Base-by-base conservation (phyloP, 345 rosid genomes). In the Lepidium sativum region DNA sequence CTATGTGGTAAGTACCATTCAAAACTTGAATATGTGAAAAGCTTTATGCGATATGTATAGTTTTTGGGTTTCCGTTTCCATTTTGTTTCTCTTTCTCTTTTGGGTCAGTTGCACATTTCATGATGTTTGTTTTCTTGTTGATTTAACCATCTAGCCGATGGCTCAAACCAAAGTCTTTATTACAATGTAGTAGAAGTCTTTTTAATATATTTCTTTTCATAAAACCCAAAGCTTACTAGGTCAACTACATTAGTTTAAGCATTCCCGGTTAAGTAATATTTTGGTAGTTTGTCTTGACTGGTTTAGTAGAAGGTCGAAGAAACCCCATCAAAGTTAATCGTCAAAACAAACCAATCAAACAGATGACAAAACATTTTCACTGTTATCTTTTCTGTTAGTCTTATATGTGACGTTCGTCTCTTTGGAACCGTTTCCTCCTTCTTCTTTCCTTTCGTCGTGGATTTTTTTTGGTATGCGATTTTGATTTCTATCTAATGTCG, bases 41-140 rank as follows among this genome's bases (percentile, higher is more conserved):
- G 55, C 42, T 38, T 45, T 51, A 34, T 58, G 67, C 27, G 66
- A 65, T 65, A 51, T 72, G 67, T 72, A 72, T 59, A 65, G 70
- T 57, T 40, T 71, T 59, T 6, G 2, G 17, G 5, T 5, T 18
- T 25, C 29, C 29, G 29, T 25, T 5, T 25, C 6, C 29, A 5
- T 25, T 40, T 25, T 0, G 16, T 7, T 6, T 17, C 4, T 9
- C 27, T 12, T 63, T 47, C 41, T 10, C 52, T 60, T 20, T 51
- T 25, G 44, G 47, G 29, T 44, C 63, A 16, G 56, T 56, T 64
- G 70, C 65, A 56, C 33, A 64, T 64, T 43, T 56, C 47, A 48
- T 64, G 69, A 63, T 62, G 68, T 54, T 13, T 56, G 70, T 53
- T 71, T 17, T 27, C 29, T 25, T 25, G 29, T 25, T 25, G 29